phyloP scores from a whole-genome alignment of 1,284 basidiomycete genomes.

The Pascua sp. region DNA sequence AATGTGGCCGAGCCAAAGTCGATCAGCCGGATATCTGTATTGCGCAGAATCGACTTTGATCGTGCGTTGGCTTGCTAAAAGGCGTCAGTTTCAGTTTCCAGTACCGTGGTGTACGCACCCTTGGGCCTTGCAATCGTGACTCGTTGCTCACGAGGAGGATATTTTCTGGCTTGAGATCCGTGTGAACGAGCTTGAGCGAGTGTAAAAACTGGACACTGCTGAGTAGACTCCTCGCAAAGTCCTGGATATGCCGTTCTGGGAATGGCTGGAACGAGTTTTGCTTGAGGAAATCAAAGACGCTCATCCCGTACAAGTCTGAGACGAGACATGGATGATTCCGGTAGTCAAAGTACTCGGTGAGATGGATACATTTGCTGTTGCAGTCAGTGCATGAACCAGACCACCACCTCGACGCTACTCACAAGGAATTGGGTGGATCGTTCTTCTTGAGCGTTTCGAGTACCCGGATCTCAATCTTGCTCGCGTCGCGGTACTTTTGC shows the following conservation, averaged over 20 bases:
- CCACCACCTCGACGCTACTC: constrained; percentile 45
- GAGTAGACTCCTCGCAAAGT: constrained; percentile 87
- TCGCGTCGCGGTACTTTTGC: constrained; percentile 96
- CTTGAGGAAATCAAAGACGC: constrained; percentile 98
- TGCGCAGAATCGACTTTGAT: constrained; percentile 60
- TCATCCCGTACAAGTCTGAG: constrained; percentile 93
- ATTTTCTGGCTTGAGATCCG: constrained; percentile 98
- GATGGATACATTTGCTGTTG: constrained; percentile 92
- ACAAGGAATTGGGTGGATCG: constrained; percentile 87
- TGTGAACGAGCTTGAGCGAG: constrained; percentile 86
- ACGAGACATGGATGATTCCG: constrained; percentile 98
- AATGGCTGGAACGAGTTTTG: constrained; percentile 97
- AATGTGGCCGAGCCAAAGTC: constrained; percentile 98
- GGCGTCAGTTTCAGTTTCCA: not conserved
- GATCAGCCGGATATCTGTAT: constrained; percentile 92
- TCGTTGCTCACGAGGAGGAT: constrained; percentile 90
- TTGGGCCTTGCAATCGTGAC: constrained; percentile 48
- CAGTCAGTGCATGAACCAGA: constrained; percentile 14
- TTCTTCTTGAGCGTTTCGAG: constrained; percentile 85
- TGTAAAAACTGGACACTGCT: constrained; percentile 94
- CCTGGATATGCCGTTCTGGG: constrained; percentile 91
- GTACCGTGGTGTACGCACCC: constrained; percentile 20
- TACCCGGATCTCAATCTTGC: constrained; percentile 96
- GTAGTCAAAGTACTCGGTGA: constrained; percentile 92
- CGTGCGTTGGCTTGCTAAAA: constrained; percentile 21